A percentile compares a stretch with the other conserved stretches of the same genome.
Conservation (phyloP, 2,329 filamentous ascomycete species). For the Fusarium albosuccineum region DNA sequence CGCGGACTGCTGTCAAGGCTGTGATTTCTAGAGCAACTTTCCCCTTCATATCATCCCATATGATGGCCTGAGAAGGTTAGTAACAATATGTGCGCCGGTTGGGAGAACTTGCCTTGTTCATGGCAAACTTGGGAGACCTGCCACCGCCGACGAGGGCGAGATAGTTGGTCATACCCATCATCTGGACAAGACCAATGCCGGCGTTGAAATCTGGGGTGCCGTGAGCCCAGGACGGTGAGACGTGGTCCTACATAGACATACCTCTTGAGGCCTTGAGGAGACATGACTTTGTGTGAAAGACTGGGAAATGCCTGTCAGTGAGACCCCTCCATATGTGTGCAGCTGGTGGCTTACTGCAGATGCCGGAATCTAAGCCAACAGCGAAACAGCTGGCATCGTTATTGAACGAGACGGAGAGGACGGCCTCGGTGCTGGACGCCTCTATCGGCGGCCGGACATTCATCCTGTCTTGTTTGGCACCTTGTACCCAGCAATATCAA, state of each 20-base stretch:
- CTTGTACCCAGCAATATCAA: slow-evolving; percentile 15
- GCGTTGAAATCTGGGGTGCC: slow-evolving; percentile 77
- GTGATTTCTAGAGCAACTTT: slow-evolving; percentile 82
- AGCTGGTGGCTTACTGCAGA: slow-evolving; percentile 73
- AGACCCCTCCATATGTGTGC: slow-evolving; percentile 5
- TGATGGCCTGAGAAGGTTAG: slow-evolving; percentile 70
- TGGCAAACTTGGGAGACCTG: slow-evolving; percentile 84
- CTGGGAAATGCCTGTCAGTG: slow-evolving; percentile 56
- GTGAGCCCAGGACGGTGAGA: neutral
- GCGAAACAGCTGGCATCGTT: slow-evolving; percentile 86
- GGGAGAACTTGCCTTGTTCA: slow-evolving; percentile 75
- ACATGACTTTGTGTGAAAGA: slow-evolving; percentile 80
- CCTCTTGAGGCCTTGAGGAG: slow-evolving; percentile 71
- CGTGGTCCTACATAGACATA: slow-evolving; percentile 35
- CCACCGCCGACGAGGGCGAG: slow-evolving; percentile 92
- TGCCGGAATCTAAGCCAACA: slow-evolving; percentile 87
- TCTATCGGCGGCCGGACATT: slow-evolving; percentile 91
- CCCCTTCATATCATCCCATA: slow-evolving; percentile 90
- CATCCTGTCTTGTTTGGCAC: slow-evolving; percentile 66
- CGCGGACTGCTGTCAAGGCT: slow-evolving; percentile 82
- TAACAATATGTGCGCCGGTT: neutral
- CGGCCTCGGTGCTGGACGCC: slow-evolving; percentile 77
- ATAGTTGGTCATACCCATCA: slow-evolving; percentile 90
- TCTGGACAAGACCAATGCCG: slow-evolving; percentile 84
- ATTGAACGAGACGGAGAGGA: slow-evolving; percentile 89